phyloP scores from a whole-genome alignment of 352 stramenopile genomes.

The Globisporangium paddicum region DNA sequence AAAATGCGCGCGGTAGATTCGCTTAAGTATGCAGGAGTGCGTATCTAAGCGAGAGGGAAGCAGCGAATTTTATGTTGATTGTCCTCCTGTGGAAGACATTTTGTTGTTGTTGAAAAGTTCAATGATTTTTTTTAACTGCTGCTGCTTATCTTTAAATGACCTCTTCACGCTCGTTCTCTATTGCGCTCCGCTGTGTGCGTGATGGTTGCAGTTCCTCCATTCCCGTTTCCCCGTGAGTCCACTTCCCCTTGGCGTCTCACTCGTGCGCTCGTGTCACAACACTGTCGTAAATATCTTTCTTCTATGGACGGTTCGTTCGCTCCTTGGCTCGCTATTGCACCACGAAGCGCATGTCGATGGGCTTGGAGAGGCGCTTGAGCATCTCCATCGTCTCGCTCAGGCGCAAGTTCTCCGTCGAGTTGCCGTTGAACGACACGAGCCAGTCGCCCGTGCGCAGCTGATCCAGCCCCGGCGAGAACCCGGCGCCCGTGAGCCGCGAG shows the following conservation, averaged over 20 bases:
- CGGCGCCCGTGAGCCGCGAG: slow-evolving; percentile 64
- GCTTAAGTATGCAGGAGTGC: neutral
- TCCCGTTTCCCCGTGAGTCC: neutral
- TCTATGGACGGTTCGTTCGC: neutral
- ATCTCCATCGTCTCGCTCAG: slow-evolving; percentile 80
- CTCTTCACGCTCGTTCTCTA: too few relatives aligned
- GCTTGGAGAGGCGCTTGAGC: slow-evolving; percentile 71
- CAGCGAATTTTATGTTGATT: too few relatives aligned
- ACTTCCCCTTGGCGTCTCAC: neutral
- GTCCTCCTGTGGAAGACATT: neutral
- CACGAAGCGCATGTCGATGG: slow-evolving; percentile 75
- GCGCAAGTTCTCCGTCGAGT: slow-evolving; percentile 49
- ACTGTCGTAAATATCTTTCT: neutral
- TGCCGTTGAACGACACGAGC: slow-evolving; percentile 74
- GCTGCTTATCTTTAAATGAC: too few relatives aligned
- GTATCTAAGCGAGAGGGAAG: too few relatives aligned
- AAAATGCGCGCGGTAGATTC: neutral
- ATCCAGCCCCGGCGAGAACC: slow-evolving; percentile 55
- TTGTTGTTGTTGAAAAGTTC: too few relatives aligned
- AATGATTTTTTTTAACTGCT: too few relatives aligned
- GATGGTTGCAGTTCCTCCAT: neutral
- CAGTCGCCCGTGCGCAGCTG: slow-evolving; percentile 68
- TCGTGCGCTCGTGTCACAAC: neutral
- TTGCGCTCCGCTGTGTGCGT: too few relatives aligned
- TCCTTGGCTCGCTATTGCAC: slow-evolving; percentile 40